Evolutionary conservation across 1,284 basidiomycete species (phyloP).

Genomic region (Microbotryum lychnidis-dioicae): DNA sequence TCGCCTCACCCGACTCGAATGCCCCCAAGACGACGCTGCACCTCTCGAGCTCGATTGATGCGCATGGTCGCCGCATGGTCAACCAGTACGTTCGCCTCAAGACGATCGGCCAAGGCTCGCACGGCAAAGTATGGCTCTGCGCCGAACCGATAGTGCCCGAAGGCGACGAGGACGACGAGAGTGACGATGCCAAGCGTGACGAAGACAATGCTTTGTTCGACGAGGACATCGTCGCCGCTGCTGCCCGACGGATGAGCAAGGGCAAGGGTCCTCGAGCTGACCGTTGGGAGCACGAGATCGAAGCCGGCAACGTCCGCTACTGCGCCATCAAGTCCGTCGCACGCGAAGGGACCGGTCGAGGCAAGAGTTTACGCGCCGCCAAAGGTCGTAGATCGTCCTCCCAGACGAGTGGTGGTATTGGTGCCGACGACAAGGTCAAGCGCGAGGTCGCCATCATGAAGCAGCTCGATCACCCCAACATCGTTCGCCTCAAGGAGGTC

Average conservation of each 20-base stretch:
- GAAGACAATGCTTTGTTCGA: too few relatives aligned
- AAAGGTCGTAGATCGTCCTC: constrained; percentile 24
- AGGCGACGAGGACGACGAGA: constrained; percentile 1
- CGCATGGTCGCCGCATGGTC: constrained; percentile 33
- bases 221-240: neutral
- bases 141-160: constrained; percentile 27
- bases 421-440: constrained; percentile 61
- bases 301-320: constrained; percentile 27
- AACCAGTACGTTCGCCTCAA: constrained; percentile 36
- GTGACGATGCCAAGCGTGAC: neutral
- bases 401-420: constrained; percentile 22
- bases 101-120: constrained; percentile 34
- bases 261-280: constrained; percentile 2
- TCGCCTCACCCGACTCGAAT: neutral
- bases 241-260: neutral
- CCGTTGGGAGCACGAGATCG: constrained; percentile 28
- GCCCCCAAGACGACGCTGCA: constrained; percentile 32
- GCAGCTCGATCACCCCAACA: constrained; percentile 80
- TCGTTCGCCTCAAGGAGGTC: constrained; percentile 86
- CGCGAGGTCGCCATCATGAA: constrained; percentile 98
- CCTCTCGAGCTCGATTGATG: constrained; percentile 31
- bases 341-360: constrained; percentile 28
- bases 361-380: constrained; percentile 28
- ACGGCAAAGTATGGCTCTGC: constrained; percentile 38
- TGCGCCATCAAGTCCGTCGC: constrained; percentile 35